Conservation (phyloP, 2,329 filamentous ascomycete species). For the Neophaeococcomyces mojaviensis region DNA sequence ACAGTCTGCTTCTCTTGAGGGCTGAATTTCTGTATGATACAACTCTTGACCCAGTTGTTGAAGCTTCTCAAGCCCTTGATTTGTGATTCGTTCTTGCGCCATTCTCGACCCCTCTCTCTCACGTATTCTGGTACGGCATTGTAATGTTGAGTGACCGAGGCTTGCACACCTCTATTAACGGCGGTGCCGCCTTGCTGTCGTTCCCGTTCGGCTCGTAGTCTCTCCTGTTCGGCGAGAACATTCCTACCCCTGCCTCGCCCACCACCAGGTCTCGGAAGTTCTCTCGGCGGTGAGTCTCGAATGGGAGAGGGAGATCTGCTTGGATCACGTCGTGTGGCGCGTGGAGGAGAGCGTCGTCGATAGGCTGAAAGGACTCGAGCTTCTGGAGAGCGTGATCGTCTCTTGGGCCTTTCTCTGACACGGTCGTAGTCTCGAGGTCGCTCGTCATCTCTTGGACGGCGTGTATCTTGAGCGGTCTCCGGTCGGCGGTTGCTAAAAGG, state of each 20-base stretch:
- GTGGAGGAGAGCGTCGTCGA: constrained; percentile 24
- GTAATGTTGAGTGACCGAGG: constrained; percentile 89
- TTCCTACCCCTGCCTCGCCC: constrained; percentile 37
- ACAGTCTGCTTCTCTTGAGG: constrained; percentile 58
- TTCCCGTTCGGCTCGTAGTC: constrained; percentile 31
- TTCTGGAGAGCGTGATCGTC: constrained; percentile 25
- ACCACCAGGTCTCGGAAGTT: constrained; percentile 38
- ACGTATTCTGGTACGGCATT: constrained; percentile 91
- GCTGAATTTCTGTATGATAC: constrained; percentile 92
- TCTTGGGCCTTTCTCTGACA: constrained; percentile 15
- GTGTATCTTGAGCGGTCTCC: constrained; percentile 23
- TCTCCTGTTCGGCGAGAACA: constrained; percentile 36
- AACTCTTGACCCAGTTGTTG: constrained; percentile 99
- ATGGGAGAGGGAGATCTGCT: constrained; percentile 38
- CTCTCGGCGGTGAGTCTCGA: constrained; percentile 34
- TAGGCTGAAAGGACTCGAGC: constrained; percentile 8
- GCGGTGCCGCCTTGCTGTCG: constrained; percentile 25
- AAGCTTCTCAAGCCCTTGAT: constrained; percentile 92
- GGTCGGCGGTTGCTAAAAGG: constrained; percentile 18
- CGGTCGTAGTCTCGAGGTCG: constrained; percentile 15
- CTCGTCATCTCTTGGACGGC: constrained; percentile 12
- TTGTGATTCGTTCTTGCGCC: constrained; percentile 85
- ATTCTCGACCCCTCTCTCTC: constrained; percentile 82
- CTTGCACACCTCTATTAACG: constrained; percentile 58
- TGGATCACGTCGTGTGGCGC: constrained; percentile 27